Percentiles rank a stretch among this genome's conserved stretches.
Evolutionary conservation across 768 basidiomycete species (phyloP).

Genomic region (Kondoa subrosea): DNA sequence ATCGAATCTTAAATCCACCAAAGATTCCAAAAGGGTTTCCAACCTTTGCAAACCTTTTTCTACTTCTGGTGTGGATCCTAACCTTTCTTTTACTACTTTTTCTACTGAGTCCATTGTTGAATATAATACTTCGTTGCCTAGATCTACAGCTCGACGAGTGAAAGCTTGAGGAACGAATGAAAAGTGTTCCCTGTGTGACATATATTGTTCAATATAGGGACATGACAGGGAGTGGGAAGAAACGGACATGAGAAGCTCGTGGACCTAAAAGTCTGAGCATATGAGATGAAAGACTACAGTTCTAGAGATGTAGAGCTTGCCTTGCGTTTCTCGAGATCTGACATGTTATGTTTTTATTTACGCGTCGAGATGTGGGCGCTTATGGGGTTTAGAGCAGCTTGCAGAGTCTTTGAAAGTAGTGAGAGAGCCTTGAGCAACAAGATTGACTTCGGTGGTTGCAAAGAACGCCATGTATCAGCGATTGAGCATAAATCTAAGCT

Average conservation of each 20-base stretch:
- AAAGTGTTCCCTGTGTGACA: constrained; percentile 22
- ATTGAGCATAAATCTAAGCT: too few relatives aligned
- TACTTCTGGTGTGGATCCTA: constrained; percentile 18
- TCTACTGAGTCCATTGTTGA: constrained; percentile 21
- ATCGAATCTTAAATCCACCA: constrained; percentile 27
- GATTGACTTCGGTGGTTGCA: too few relatives aligned
- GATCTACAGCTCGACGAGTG: constrained; percentile 25
- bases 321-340: neutral
- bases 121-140: constrained; percentile 26
- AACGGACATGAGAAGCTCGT: too few relatives aligned
- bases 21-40: constrained; percentile 25
- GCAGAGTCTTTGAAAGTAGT: too few relatives aligned
- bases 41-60: constrained; percentile 24
- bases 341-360: neutral
- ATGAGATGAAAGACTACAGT: too few relatives aligned
- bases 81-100: constrained; percentile 11
- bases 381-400: too few relatives aligned
- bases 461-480: too few relatives aligned
- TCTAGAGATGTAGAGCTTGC: neutral
- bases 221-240: too few relatives aligned
- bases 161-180: constrained; percentile 24
- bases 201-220: constrained; percentile 14
- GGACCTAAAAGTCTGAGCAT: too few relatives aligned
- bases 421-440: too few relatives aligned
- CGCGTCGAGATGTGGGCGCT: neutral